These are phyloP conservation scores for Lagenidium giganteum DNA, from an alignment of 352 stramenopile genomes.

Conservation along the genomic window DNA sequence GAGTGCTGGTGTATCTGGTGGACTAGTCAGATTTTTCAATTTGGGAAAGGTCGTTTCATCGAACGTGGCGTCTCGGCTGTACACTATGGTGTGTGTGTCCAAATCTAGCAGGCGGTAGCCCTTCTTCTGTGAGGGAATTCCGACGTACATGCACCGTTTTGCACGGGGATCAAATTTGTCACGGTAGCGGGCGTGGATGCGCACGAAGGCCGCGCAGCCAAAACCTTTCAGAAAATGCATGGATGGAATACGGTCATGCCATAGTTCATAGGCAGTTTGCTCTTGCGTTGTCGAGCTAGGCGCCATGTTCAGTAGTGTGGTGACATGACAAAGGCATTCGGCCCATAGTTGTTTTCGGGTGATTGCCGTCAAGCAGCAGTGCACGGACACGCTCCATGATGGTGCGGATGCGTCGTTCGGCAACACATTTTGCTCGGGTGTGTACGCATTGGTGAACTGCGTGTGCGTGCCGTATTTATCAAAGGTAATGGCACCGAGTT, in stretches of 20 bases:
- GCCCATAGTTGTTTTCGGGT: conserved; percentile 3
- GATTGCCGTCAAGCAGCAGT: conserved; percentile 9
- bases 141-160: conserved; percentile 6
- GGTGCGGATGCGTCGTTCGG: conserved; percentile 9
- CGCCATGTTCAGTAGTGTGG: conserved; percentile 9
- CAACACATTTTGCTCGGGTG: conserved; percentile 8
- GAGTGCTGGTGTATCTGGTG: too few species aligned
- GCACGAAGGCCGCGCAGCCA: conserved; percentile 6
- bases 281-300: not conserved
- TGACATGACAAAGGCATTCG: conserved; percentile 4
- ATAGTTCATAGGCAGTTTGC: conserved; percentile 3
- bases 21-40: too few species aligned
- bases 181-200: not conserved
- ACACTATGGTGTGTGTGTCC: conserved; percentile 1
- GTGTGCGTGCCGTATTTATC: conserved; percentile 4
- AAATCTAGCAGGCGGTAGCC: conserved; percentile 5
- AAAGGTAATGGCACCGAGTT: conserved; percentile 2
- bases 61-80: conserved; percentile 4
- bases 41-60: not conserved
- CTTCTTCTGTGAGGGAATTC: conserved; percentile 2
- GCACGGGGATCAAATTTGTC: conserved; percentile 7
- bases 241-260: conserved; percentile 4
- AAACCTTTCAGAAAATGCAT: conserved; percentile 7
- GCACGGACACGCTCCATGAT: conserved; percentile 3
- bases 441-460: conserved; percentile 10